These are phyloP conservation scores for Actinomortierella ambigua DNA, from an alignment of 371 early-diverging fungal species.

Conservation along the genomic window DNA sequence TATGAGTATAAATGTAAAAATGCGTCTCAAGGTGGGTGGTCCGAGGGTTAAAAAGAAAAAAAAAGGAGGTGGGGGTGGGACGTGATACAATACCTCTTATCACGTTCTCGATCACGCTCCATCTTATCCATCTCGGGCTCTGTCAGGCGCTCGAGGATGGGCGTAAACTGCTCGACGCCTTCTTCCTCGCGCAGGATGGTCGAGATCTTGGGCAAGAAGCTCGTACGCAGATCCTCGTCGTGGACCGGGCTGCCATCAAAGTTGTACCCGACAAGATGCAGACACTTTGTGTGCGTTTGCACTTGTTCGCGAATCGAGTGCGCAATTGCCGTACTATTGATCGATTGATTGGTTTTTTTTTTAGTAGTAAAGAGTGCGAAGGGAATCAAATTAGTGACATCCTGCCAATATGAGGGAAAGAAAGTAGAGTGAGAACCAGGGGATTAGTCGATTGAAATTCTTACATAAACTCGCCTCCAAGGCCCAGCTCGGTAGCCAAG, in stretches of 20 bases:
- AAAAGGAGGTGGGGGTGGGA: background rate
- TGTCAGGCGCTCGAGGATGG: slow-evolving; percentile 69
- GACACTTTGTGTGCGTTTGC: slow-evolving; percentile 79
- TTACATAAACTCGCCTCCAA: slow-evolving; percentile 82
- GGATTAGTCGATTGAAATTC: background rate
- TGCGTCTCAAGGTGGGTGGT: background rate
- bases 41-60: background rate
- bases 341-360: background rate
- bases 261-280: slow-evolving; percentile 81
- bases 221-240: slow-evolving; percentile 76
- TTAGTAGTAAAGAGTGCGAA: background rate
- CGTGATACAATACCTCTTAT: slow-evolving; percentile 49
- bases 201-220: slow-evolving; percentile 71
- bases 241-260: slow-evolving; percentile 65
- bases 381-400: too few species aligned
- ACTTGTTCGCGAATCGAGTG: slow-evolving; percentile 96
- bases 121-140: slow-evolving; percentile 79
- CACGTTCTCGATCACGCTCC: slow-evolving; percentile 83
- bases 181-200: slow-evolving; percentile 55
- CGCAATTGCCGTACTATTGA: slow-evolving; percentile 81
- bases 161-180: slow-evolving; percentile 61
- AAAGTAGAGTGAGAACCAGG: slow-evolving; percentile 1
- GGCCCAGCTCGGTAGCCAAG: slow-evolving; percentile 67
- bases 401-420: background rate
- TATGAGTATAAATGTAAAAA: background rate